Percentiles rank a stretch among this genome's conserved stretches.
phyloP scores from a whole-genome alignment of 2,329 filamentous ascomycete genomes.

The Trichoderma aggressivum region DNA sequence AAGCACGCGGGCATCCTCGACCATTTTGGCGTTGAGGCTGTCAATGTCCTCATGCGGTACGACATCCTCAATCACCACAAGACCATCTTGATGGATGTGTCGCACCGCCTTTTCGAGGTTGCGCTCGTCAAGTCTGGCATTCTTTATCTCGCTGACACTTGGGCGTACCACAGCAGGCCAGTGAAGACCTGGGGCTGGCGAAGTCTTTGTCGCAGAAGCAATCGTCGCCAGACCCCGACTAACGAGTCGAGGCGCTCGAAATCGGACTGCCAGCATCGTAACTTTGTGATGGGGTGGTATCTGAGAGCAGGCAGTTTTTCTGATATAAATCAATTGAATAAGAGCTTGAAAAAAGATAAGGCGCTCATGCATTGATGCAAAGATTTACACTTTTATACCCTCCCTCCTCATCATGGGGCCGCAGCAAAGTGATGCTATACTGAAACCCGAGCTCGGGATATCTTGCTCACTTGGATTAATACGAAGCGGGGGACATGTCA shows the following conservation, averaged over 20 bases:
- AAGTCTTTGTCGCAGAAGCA: not conserved
- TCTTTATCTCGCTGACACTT: conserved; percentile 40
- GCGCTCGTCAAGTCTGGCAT: conserved; percentile 38
- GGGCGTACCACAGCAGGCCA: conserved; percentile 30
- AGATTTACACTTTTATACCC: not conserved
- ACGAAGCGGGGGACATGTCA: not conserved
- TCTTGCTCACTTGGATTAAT: conserved; percentile 8
- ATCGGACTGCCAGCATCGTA: conserved; percentile 6
- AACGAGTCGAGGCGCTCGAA: conserved; percentile 6
- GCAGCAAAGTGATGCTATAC: conserved; percentile 9
- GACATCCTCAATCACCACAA: conserved; percentile 54
- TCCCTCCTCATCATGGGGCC: not conserved
- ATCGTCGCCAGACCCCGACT: conserved; percentile 6
- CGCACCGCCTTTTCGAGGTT: conserved; percentile 56
- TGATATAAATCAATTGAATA: not conserved
- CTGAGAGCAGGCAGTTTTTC: not conserved
- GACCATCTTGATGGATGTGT: conserved; percentile 49
- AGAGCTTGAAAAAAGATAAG: not conserved
- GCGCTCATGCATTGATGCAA: not conserved
- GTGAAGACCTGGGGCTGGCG: not conserved
- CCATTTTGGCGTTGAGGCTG: conserved; percentile 56
- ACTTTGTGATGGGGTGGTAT: not conserved
- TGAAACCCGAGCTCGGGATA: conserved; percentile 34
- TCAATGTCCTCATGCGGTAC: conserved; percentile 52
- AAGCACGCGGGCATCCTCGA: conserved; percentile 51